phyloP scores from a whole-genome alignment of 2,329 filamentous ascomycete genomes.

The Beauveria pseudobassiana region DNA sequence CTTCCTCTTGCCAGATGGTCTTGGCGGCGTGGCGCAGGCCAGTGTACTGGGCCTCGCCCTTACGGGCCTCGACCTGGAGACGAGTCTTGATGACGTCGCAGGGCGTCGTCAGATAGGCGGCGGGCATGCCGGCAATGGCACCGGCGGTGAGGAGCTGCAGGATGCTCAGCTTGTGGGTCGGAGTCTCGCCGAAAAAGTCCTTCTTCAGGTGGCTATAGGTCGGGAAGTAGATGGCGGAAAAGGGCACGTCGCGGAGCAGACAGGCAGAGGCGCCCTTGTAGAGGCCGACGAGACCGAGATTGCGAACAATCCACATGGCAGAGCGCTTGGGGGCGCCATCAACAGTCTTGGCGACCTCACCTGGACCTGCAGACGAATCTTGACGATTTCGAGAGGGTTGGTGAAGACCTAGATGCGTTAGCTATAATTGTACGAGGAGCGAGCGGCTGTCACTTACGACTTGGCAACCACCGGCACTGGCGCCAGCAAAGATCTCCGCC shows the following conservation, averaged over 20 bases:
- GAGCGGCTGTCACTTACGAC: constrained; percentile 59
- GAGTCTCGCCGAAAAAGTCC: constrained; percentile 86
- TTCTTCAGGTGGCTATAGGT: constrained; percentile 91
- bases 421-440: neutral
- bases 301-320: constrained; percentile 95
- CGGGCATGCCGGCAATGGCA: constrained; percentile 88
- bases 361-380: constrained; percentile 96
- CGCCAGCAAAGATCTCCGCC: constrained; percentile 80
- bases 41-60: constrained; percentile 84
- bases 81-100: constrained; percentile 99
- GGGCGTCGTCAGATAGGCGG: constrained; percentile 90
- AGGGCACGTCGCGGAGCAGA: constrained; percentile 90
- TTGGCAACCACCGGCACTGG: constrained; percentile 85
- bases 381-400: constrained; percentile 97
- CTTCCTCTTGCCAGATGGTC: constrained; percentile 84
- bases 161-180: constrained; percentile 80
- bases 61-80: constrained; percentile 92
- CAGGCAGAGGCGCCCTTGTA: constrained; percentile 97
- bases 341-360: constrained; percentile 83
- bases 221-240: constrained; percentile 98
- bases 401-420: constrained; percentile 66
- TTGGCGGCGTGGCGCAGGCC: constrained; percentile 77
- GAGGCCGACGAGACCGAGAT: constrained; percentile 85
- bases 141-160: constrained; percentile 88
- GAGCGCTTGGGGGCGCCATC: constrained; percentile 80